Percentiles rank a stretch among this genome's conserved stretches.
phyloP scores from a whole-genome alignment of 2,329 filamentous ascomycete genomes.

The Stachybotrys echinatus region DNA sequence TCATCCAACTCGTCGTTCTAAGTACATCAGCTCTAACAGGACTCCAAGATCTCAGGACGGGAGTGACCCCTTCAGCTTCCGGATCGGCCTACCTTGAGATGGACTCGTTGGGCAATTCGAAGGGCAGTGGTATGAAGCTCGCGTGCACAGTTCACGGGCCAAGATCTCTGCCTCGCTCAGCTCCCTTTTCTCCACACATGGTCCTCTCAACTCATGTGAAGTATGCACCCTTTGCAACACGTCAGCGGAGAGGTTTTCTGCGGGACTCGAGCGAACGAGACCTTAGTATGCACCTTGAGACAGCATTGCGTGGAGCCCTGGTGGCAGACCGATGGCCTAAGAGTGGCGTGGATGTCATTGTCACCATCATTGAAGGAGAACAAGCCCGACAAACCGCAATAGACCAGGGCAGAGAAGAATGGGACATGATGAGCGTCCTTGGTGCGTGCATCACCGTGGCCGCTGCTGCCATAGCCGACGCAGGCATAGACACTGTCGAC shows the following conservation, averaged over 20 bases:
- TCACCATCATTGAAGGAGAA: slow-evolving; percentile 90
- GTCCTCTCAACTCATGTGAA: slow-evolving; percentile 92
- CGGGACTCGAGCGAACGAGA: slow-evolving; percentile 84
- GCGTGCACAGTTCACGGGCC: slow-evolving; percentile 92
- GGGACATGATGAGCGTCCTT: slow-evolving; percentile 88
- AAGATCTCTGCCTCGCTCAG: slow-evolving; percentile 80
- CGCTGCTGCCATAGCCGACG: slow-evolving; percentile 87
- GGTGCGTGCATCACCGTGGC: slow-evolving; percentile 91
- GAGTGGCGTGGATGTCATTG: slow-evolving; percentile 89
- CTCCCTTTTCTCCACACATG: slow-evolving; percentile 87
- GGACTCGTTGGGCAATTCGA: slow-evolving; percentile 41
- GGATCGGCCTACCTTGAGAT: slow-evolving; percentile 84
- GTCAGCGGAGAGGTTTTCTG: slow-evolving; percentile 76
- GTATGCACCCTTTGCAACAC: slow-evolving; percentile 89
- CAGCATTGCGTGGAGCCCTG: slow-evolving; percentile 80
- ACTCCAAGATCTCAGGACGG: slow-evolving; percentile 76
- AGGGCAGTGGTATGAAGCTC: slow-evolving; percentile 73
- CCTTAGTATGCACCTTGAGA: slow-evolving; percentile 84
- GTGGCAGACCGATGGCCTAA: slow-evolving; percentile 98
- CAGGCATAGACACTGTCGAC: slow-evolving; percentile 93
- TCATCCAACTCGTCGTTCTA: neutral
- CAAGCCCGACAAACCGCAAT: slow-evolving; percentile 59
- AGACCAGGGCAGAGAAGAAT: slow-evolving; percentile 56
- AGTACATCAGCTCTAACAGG: slow-evolving; percentile 4
- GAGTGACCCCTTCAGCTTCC: slow-evolving; percentile 86